A percentile compares a stretch with the other conserved stretches of the same genome.
These are phyloP conservation scores for Linderina pennispora DNA, from an alignment of 192 early-diverging fungal species.

Conservation along the genomic window DNA sequence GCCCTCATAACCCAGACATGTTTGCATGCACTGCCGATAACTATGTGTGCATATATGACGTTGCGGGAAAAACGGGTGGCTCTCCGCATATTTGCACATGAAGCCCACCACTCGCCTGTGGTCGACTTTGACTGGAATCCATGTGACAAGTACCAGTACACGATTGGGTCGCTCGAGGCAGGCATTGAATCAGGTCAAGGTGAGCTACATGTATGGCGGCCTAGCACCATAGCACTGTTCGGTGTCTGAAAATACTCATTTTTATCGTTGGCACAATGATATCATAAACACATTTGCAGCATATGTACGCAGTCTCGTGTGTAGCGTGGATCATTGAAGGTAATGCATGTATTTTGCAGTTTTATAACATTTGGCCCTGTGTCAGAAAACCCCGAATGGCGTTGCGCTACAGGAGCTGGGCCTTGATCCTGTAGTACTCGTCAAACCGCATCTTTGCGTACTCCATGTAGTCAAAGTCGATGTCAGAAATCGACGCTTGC, in stretches of 20 bases:
- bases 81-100: slow-evolving; percentile 20
- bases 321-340: no score
- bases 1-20: slow-evolving; percentile 19
- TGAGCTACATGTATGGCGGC: slow-evolving; percentile 41
- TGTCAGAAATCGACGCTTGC: slow-evolving; percentile 82
- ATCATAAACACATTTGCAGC: no score
- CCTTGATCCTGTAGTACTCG: slow-evolving; percentile 61
- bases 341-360: neutral
- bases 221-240: slow-evolving; percentile 5
- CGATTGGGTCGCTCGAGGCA: slow-evolving; percentile 34
- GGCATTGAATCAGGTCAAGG: slow-evolving; percentile 11
- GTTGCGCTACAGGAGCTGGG: slow-evolving; percentile 10
- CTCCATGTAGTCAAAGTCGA: slow-evolving; percentile 93
- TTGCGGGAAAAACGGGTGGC: neutral
- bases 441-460: slow-evolving; percentile 78
- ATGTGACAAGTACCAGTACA: slow-evolving; percentile 13
- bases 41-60: slow-evolving; percentile 27
- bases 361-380: neutral
- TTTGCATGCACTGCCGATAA: slow-evolving; percentile 24
- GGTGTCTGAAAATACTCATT: no score
- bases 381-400: no score
- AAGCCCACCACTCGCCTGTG: slow-evolving; percentile 24
- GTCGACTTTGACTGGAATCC: slow-evolving; percentile 41
- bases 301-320: no score
- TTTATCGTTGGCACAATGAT: no score